Base-by-base conservation (phyloP, 352 stramenopile species). In the Phytophthora constricta region DNA sequence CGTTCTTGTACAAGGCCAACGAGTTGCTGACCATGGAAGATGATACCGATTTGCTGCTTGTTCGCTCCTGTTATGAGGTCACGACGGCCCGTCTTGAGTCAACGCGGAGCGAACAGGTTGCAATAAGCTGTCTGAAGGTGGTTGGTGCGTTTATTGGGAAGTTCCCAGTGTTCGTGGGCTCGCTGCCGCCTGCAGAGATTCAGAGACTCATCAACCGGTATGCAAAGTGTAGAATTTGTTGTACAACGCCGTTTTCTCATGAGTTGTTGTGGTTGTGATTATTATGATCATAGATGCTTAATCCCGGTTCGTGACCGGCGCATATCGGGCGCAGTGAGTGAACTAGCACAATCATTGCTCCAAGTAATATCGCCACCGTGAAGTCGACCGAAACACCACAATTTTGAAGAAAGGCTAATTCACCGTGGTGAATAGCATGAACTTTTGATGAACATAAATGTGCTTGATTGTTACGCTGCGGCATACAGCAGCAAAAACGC, bases 61-160 rank as follows among this genome's bases (percentile, higher is more conserved):
- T 70, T 60, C 48, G 34, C 17, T 61, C 51, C 10, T 76, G 72
- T 54, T 80, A 72, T 19, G 58, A 70, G 10, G 39, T 57, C 20
- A 70, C 66, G 7, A n/a, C 46, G 34, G n/a, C 58, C 65, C 45
- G 42, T 41, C 60, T 82, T 2, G 62, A 70, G 19, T 50, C 39
- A n/a, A 70, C 65, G 16, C 48, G 34, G 14, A 74, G 48, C 37
- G 72, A 82, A 49, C 54, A 62, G 22, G 68, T 90, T 13, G 73
- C 63, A 17, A 79, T 90, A 70, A 85, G 74, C 47, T 74, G 79
- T 0, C 60, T 93, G 5, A 91, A 90, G 54, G 68, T 91, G 4
- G 46, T 87, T 11, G 81, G 77, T 8, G 81, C 72, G 4, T 49
- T 93, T 13, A 73, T 91, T 42, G 73, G 74, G 28, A 87, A 89